Base-by-base conservation (phyloP, 495 filamentous ascomycete genomes). In the Trichoderma gamsii region DNA sequence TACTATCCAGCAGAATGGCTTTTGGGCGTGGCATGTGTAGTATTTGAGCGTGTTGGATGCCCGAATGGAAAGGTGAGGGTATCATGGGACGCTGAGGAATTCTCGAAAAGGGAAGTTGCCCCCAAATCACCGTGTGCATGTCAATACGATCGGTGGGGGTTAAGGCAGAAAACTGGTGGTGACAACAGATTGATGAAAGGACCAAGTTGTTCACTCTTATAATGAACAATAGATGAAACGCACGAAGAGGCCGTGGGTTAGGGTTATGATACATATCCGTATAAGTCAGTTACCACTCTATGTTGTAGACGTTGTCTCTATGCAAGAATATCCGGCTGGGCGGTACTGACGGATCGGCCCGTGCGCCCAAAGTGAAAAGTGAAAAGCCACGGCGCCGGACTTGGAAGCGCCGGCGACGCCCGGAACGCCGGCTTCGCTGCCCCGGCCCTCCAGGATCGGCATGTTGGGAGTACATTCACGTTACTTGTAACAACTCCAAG, bases 321-420 rank as follows among this genome's bases (percentile, higher is more conserved):
- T 49, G 15, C 9, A 49, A 4, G 44, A n/a, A 1, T 16, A 49
- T 16, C 25, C 56, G 56, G 56, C 56, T 61, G 56, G 15, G 35
- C 29, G 56, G 56, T 61, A 32, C 56, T 61, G 25, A 21, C 56
- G 25, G 56, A 61, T 61, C 56, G 56, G 56, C 56, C 56, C 56
- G 56, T 61, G 56, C 56, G n/a, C 12, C 9, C 21, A 21, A 21
- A 21, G 25, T 13, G 3, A 29, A 21, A 21, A 21, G 25, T 13
- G 3, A 29, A 49, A 15, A 49, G 44, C 44, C 44, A 49, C 15
- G n/a, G 44, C 44, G 44, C 44, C 44, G 44, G n/a, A 6, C n/a
- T 49, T 49, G 44, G 12, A 11, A 49, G 44, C 7, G 15, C 44
- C 44, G 44, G 35, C 8, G 12, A 61, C 1, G 23, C 25, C 16